Conservation (phyloP, 371 early-diverging fungal species). For the Mortierella sp. region DNA sequence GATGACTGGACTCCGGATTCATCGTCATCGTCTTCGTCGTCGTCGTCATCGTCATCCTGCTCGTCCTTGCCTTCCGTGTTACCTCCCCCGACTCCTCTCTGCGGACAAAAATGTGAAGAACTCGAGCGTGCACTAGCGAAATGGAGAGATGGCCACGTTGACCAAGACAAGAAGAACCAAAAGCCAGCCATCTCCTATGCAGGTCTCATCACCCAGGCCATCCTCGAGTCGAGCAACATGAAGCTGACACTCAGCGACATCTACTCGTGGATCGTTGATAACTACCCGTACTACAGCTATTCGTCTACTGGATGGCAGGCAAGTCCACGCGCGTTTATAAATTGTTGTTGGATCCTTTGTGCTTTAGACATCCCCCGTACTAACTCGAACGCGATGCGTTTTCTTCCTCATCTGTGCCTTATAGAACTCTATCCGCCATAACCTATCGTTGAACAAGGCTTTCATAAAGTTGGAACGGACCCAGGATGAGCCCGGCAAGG, state of each 20-base stretch:
- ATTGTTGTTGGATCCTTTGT: not conserved
- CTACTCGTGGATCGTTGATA: conserved; percentile 17
- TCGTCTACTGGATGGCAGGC: conserved; percentile 31
- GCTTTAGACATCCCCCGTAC: too few relatives aligned
- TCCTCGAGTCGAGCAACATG: conserved; percentile 9
- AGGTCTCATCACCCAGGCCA: conserved; percentile 14
- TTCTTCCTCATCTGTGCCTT: conserved; percentile 17
- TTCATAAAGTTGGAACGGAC: conserved; percentile 80
- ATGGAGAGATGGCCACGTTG: too few relatives aligned
- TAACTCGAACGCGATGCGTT: too few relatives aligned
- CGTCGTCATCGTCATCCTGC: too few relatives aligned
- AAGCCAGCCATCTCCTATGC: conserved; percentile 18
- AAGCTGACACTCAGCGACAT: conserved; percentile 28
- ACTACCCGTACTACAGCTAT: conserved; percentile 24
- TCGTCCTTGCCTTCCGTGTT: too few relatives aligned
- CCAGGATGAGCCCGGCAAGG: conserved; percentile 79
- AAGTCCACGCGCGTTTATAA: not conserved
- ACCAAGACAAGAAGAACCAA: not conserved
- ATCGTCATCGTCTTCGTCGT: too few relatives aligned
- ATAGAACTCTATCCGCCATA: conserved; percentile 89
- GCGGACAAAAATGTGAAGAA: not conserved
- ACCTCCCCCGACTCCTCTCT: conserved; percentile 7
- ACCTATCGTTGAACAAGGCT: conserved; percentile 85
- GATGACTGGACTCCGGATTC: too few relatives aligned
- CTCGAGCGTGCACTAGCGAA: too few relatives aligned